These are phyloP conservation scores for Ophiostoma pallidulum DNA, from an alignment of 2,329 filamentous ascomycete genomes.

Conservation along the genomic window DNA sequence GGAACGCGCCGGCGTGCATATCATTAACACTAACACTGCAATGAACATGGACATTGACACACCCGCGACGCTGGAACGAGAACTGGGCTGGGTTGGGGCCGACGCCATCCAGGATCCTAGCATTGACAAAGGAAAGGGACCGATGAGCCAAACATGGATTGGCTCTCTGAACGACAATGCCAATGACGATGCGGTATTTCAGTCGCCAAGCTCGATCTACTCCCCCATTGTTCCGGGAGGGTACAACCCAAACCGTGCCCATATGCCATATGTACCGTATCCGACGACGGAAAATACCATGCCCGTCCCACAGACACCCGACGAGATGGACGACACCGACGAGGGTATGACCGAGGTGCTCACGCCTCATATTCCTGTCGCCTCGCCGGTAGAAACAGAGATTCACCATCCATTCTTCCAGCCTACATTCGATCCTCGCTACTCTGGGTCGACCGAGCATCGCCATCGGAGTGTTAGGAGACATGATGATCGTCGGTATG, in stretches of 20 bases:
- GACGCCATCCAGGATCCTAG: background rate
- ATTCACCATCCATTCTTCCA: background rate
- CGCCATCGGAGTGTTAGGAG: conserved; percentile 33
- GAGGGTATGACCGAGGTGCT: conserved; percentile 5
- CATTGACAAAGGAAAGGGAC: conserved; percentile 1
- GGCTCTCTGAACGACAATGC: conserved; percentile 21
- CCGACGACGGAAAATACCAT: conserved; percentile 17
- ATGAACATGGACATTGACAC: conserved; percentile 2
- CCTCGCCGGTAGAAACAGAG: background rate
- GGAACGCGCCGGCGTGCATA: background rate
- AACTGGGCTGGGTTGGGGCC: background rate
- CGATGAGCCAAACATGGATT: conserved; percentile 11
- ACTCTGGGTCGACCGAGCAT: background rate
- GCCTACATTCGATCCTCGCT: background rate
- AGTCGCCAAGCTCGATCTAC: background rate
- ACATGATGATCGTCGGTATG: conserved; percentile 31
- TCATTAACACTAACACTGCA: background rate
- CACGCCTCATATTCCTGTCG: conserved; percentile 1
- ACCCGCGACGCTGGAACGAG: background rate
- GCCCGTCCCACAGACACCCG: conserved; percentile 14
- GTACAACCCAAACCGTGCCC: conserved; percentile 29
- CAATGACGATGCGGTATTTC: background rate
- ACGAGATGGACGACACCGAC: conserved; percentile 8
- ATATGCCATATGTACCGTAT: conserved; percentile 26
- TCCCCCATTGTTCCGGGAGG: background rate